Percentiles rank a stretch among this genome's conserved stretches.
Evolutionary conservation across 2,329 filamentous ascomycete genomes (phyloP).

Genomic region (Myriosclerotinia scirpicola): DNA sequence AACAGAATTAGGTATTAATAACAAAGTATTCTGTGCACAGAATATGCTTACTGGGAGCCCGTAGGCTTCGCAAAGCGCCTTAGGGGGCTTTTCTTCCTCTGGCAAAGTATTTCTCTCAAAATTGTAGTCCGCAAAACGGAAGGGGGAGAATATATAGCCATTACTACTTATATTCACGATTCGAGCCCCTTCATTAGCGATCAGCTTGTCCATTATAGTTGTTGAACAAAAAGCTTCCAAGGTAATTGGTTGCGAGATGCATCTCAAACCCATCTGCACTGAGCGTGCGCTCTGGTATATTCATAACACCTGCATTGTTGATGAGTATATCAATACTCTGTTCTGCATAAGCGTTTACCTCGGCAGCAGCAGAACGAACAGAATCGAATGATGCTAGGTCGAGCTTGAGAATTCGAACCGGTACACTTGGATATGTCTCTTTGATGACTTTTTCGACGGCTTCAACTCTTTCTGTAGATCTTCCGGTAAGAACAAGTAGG

Average conservation of each 20-base stretch:
- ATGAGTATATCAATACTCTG: conserved; percentile 36
- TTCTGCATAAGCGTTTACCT: conserved; percentile 38
- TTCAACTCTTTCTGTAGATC: conserved; percentile 18
- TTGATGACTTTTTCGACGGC: conserved; percentile 20
- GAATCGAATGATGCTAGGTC: conserved; percentile 40
- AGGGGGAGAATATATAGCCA: conserved; percentile 41
- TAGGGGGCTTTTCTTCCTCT: conserved; percentile 1
- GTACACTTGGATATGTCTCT: conserved; percentile 13
- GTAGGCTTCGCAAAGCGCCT: neutral
- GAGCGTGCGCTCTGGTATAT: conserved; percentile 15
- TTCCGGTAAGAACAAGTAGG: conserved; percentile 21
- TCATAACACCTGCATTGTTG: conserved; percentile 14
- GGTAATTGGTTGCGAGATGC: conserved; percentile 28
- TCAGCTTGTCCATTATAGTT: conserved; percentile 25
- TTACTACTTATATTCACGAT: conserved; percentile 37
- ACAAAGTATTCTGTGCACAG: too few relatives aligned
- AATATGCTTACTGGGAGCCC: neutral
- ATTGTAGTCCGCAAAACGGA: conserved; percentile 39
- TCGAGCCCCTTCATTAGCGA: conserved; percentile 16
- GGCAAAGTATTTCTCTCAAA: neutral
- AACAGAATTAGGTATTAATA: too few relatives aligned
- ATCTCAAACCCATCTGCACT: conserved; percentile 26
- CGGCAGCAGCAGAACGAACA: conserved; percentile 44
- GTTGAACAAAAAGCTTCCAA: conserved; percentile 30
- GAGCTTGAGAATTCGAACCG: conserved; percentile 20